Conservation (phyloP, 257 asterid species). For the Paraleonurus japonicus region DNA sequence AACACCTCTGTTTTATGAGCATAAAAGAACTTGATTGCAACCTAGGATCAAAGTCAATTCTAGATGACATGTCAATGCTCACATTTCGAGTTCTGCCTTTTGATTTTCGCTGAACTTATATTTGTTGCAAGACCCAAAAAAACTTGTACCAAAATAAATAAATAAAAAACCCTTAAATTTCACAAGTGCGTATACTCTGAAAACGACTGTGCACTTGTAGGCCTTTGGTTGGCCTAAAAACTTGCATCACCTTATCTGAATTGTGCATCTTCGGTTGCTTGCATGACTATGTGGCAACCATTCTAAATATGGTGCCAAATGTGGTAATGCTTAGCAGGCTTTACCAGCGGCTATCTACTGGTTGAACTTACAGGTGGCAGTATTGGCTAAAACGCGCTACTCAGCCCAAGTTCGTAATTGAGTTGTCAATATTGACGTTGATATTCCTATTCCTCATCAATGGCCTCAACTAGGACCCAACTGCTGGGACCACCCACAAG, state of each 20-base stretch:
- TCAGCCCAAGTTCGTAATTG: slow-evolving; percentile 46
- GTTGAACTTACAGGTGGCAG: slow-evolving; percentile 99
- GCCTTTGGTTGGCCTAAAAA: neutral
- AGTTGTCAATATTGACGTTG: slow-evolving; percentile 52
- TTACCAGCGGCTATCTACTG: slow-evolving; percentile 97
- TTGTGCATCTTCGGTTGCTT: slow-evolving; percentile 7
- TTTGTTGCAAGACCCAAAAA: neutral
- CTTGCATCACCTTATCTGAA: neutral
- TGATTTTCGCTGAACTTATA: neutral
- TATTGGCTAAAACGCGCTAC: slow-evolving; percentile 36
- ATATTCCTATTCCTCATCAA: slow-evolving; percentile 52
- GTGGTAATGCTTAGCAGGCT: slow-evolving; percentile 80
- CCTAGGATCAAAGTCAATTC: neutral
- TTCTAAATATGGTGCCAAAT: slow-evolving; percentile 72
- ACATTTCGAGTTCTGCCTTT: neutral
- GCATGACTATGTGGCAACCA: slow-evolving; percentile 35
- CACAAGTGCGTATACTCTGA: neutral
- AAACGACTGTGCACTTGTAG: neutral
- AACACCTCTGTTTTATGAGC: neutral
- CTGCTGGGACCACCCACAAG: neutral
- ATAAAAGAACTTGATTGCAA: neutral
- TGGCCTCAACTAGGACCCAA: slow-evolving; percentile 36
- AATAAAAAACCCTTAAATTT: neutral
- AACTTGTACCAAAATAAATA: neutral
- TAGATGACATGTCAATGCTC: neutral